A percentile compares a stretch with the other conserved stretches of the same genome.
These are phyloP conservation scores for Oropetium thomaeum DNA, from an alignment of 176 grass and related monocot species.

Conservation along the genomic window DNA sequence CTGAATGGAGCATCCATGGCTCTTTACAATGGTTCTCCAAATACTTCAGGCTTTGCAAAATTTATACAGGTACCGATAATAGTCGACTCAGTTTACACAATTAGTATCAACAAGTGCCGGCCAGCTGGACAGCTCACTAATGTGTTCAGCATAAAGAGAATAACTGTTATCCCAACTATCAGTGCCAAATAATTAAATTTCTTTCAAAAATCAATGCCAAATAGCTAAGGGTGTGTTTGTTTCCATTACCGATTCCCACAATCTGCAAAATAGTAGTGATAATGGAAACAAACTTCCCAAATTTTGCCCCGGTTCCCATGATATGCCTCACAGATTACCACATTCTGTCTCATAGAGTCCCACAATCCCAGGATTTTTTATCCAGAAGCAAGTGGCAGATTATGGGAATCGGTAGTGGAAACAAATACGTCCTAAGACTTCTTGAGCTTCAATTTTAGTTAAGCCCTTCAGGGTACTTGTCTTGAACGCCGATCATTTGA, in stretches of 20 bases:
- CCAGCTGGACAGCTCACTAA: neutral
- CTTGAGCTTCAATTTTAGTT: neutral
- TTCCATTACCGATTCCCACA: too few species aligned
- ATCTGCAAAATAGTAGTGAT: too few species aligned
- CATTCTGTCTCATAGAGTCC: too few species aligned
- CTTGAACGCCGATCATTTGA: neutral
- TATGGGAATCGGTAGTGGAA: too few species aligned
- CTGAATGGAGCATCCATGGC: constrained; percentile 97
- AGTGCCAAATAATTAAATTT: neutral
- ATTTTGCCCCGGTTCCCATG: too few species aligned
- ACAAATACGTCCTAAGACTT: too few species aligned
- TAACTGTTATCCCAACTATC: neutral
- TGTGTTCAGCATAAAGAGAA: neutral
- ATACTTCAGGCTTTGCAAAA: constrained; percentile 78
- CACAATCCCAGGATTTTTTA: too few species aligned
- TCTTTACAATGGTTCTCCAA: constrained; percentile 85
- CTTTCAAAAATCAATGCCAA: too few species aligned
- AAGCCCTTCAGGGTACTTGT: neutral
- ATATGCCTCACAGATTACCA: too few species aligned
- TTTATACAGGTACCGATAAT: constrained; percentile 76
- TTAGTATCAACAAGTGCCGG: neutral
- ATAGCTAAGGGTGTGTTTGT: too few species aligned
- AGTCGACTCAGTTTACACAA: neutral
- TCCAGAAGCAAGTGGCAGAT: too few species aligned
- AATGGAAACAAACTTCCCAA: too few species aligned